These are phyloP conservation scores for Epichloe baconii DNA, from an alignment of 2,329 filamentous ascomycete genomes.

Conservation along the genomic window DNA sequence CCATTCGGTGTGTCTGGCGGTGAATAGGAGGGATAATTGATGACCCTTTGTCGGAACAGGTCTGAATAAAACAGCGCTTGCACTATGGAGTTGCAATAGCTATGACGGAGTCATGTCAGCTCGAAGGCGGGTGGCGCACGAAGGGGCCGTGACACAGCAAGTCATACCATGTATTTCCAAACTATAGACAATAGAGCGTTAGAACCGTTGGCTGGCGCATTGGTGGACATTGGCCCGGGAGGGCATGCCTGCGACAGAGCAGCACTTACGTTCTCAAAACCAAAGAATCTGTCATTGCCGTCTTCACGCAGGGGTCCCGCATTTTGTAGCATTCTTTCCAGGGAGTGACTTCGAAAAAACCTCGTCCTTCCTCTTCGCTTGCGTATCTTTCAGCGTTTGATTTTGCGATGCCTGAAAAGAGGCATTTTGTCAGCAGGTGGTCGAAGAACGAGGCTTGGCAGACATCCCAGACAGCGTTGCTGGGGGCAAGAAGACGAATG, in stretches of 20 bases:
- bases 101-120: conserved; percentile 23
- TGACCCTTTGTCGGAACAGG: conserved; percentile 83
- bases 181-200: conserved; percentile 37
- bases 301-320: conserved; percentile 70
- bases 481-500: background rate
- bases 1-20: conserved; percentile 58
- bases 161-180: conserved; percentile 87
- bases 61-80: conserved; percentile 95
- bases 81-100: conserved; percentile 96
- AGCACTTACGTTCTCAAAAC: conserved; percentile 81
- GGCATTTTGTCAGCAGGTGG: conserved; percentile 20
- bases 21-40: conserved; percentile 71
- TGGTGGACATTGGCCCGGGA: background rate
- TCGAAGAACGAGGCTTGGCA: conserved; percentile 8
- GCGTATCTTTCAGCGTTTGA: conserved; percentile 31
- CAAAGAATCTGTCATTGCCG: conserved; percentile 96
- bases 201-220: background rate
- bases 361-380: conserved; percentile 44
- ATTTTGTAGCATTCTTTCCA: conserved; percentile 67
- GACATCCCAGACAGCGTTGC: background rate
- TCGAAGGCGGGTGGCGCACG: background rate
- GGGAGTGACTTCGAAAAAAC: conserved; percentile 45
- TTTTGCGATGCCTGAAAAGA: conserved; percentile 29
- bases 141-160: background rate
- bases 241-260: background rate